Percentiles rank a stretch among this genome's conserved stretches.
Conservation (phyloP, 768 basidiomycete species). For the Lactarius tabidus region DNA sequence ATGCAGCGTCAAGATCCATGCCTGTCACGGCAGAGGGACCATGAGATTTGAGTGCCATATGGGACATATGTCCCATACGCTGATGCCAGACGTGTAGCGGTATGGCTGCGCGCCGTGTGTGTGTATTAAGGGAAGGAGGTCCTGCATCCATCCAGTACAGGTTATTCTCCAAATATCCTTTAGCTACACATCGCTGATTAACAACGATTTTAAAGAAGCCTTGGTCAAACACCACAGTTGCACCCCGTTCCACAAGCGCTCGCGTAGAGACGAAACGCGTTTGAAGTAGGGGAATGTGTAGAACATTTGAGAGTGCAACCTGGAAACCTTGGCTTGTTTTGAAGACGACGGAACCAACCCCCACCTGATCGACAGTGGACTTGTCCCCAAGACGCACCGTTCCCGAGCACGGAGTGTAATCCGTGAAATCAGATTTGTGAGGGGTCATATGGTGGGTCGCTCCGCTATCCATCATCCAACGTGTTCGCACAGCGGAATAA, state of each 20-base stretch:
- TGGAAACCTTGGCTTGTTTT: background rate
- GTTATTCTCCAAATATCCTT: no score
- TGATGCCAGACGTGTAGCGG: no score
- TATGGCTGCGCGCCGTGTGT: no score
- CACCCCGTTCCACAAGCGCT: background rate
- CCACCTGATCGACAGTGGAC: background rate
- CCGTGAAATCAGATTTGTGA: background rate
- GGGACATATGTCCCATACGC: no score
- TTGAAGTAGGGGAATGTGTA: background rate
- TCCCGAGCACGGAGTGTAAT: background rate
- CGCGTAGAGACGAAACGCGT: no score
- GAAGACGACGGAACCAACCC: background rate
- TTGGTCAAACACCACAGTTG: background rate
- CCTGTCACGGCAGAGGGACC: no score
- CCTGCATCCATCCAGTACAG: no score
- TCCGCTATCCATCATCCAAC: background rate
- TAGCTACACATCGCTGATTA: no score
- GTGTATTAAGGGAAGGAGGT: no score
- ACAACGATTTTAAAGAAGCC: no score
- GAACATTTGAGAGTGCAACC: background rate
- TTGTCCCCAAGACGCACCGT: background rate
- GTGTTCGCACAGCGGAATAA: background rate
- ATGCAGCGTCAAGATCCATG: no score
- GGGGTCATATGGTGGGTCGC: background rate
- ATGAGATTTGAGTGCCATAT: no score